Evolutionary conservation across 305 asterid species (phyloP).

Genomic region (Fraxinus albicans): DNA sequence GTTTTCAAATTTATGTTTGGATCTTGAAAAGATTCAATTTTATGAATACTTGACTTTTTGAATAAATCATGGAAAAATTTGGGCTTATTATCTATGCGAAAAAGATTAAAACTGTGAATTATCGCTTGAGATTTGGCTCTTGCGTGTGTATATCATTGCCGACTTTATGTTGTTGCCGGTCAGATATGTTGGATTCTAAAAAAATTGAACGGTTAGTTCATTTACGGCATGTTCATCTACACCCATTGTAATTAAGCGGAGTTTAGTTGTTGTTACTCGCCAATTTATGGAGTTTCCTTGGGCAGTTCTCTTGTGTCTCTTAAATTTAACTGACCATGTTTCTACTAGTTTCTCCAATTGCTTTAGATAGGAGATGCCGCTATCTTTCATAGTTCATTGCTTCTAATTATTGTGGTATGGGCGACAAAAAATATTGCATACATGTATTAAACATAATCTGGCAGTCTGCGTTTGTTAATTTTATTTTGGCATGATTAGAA

Average conservation of each 20-base stretch:
- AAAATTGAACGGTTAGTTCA: background rate
- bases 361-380: background rate
- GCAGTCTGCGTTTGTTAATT: background rate
- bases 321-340: background rate
- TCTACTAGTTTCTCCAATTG: background rate
- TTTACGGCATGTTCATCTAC: background rate
- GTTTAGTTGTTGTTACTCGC: background rate
- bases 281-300: background rate
- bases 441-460: background rate
- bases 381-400: background rate
- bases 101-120: background rate
- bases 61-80: background rate
- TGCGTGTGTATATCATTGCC: background rate
- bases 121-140: background rate
- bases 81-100: background rate
- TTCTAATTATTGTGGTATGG: background rate
- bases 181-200: background rate
- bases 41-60: background rate
- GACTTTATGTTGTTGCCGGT: background rate
- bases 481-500: background rate
- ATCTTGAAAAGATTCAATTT: background rate
- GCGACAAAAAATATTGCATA: background rate
- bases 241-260: background rate
- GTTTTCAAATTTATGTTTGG: constrained; percentile 4
- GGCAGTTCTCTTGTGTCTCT: background rate